phyloP scores from a whole-genome alignment of 495 filamentous ascomycete species.

The Chaetomium tenue region DNA sequence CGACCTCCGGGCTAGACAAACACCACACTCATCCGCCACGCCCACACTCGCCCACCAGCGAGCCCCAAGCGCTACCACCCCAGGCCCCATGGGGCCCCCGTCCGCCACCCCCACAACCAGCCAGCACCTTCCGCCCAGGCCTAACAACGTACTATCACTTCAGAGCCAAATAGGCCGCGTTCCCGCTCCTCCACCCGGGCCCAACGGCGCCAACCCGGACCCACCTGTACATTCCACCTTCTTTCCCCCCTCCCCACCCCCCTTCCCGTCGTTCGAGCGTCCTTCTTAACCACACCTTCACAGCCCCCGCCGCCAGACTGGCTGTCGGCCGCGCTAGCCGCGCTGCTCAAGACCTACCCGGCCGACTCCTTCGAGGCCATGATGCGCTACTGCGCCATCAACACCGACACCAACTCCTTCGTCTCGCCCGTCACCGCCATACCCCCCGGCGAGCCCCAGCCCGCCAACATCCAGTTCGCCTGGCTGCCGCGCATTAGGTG shows the following conservation, averaged over 20 bases:
- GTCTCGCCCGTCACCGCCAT: constrained; percentile 48
- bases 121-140: constrained; percentile 33
- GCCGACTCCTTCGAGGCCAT: constrained; percentile 77
- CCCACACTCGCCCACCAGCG: constrained; percentile 54
- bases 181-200: constrained; percentile 61
- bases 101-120: constrained; percentile 44
- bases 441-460: constrained; percentile 36
- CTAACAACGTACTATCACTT: constrained; percentile 33
- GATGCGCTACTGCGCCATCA: constrained; percentile 82
- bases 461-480: constrained; percentile 62
- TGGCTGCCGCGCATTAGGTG: constrained; percentile 85
- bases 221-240: constrained; percentile 52
- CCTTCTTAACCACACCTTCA: background rate
- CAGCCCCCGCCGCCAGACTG: constrained; percentile 79
- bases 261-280: background rate
- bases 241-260: background rate
- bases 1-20: constrained; percentile 41
- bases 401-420: constrained; percentile 59
- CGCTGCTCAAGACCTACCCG: constrained; percentile 64
- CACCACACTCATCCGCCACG: constrained; percentile 42
- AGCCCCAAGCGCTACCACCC: constrained; percentile 51
- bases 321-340: constrained; percentile 65
- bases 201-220: constrained; percentile 51
- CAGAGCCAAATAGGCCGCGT: constrained; percentile 61
- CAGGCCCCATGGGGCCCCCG: constrained; percentile 61